A percentile compares a stretch with the other conserved stretches of the same genome.
Conservation (phyloP, 2,329 filamentous ascomycete species). For the Botryosphaeria agaves region DNA sequence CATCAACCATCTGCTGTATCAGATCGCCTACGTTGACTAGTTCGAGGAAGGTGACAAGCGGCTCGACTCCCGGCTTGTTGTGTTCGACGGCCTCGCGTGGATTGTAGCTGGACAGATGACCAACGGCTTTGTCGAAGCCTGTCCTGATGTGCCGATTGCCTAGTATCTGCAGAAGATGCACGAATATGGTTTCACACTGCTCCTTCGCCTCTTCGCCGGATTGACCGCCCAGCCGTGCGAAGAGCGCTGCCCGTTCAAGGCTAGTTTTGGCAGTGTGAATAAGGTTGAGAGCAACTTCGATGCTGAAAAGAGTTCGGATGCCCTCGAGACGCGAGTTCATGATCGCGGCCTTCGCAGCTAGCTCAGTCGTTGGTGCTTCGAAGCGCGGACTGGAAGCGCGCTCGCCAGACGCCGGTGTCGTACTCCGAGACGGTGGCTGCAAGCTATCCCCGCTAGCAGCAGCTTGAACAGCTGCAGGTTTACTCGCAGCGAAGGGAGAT, state of each 20-base stretch:
- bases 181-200: slow-evolving; percentile 81
- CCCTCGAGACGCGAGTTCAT: slow-evolving; percentile 92
- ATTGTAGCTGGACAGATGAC: slow-evolving; percentile 80
- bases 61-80: slow-evolving; percentile 59
- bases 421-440: slow-evolving; percentile 8
- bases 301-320: slow-evolving; percentile 88
- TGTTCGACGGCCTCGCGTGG: slow-evolving; percentile 65
- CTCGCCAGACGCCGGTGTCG: slow-evolving; percentile 14
- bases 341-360: slow-evolving; percentile 92
- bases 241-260: slow-evolving; percentile 68
- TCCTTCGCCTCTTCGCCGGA: slow-evolving; percentile 68
- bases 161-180: slow-evolving; percentile 65
- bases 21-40: slow-evolving; percentile 95
- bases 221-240: slow-evolving; percentile 64
- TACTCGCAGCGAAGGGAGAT: slow-evolving; percentile 37
- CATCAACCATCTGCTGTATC: slow-evolving; percentile 97
- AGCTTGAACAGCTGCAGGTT: slow-evolving; percentile 11
- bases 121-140: slow-evolving; percentile 88
- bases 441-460: slow-evolving; percentile 9
- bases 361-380: slow-evolving; percentile 72
- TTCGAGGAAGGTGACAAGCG: slow-evolving; percentile 88
- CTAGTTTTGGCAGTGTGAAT: slow-evolving; percentile 80
- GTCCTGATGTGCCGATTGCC: slow-evolving; percentile 74
- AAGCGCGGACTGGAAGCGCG: slow-evolving; percentile 18
- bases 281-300: slow-evolving; percentile 80